A percentile compares a stretch with the other conserved stretches of the same genome.
Conservation (phyloP, 768 basidiomycete genomes). For the Coprinopsis cinerea region DNA sequence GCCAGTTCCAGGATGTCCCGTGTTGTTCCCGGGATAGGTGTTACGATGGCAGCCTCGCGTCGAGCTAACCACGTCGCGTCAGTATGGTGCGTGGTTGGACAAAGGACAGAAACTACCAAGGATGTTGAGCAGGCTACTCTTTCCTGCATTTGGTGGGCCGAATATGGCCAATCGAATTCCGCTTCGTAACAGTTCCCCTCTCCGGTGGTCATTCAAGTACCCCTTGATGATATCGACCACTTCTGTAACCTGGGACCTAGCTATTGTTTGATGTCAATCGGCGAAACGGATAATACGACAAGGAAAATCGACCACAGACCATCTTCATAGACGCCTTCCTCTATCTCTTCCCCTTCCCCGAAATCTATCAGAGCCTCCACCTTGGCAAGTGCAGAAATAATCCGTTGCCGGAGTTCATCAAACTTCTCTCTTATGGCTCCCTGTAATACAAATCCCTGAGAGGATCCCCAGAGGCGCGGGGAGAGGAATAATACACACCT, state of each 20-base stretch:
- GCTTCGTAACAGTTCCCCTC: slow-evolving; percentile 78
- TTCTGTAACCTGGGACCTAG: slow-evolving; percentile 40
- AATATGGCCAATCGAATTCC: slow-evolving; percentile 85
- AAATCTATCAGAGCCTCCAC: slow-evolving; percentile 92
- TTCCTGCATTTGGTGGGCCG: slow-evolving; percentile 92
- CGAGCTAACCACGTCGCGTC: slow-evolving; percentile 45
- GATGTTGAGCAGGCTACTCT: slow-evolving; percentile 83
- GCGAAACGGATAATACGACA: slow-evolving; percentile 1
- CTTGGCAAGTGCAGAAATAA: slow-evolving; percentile 69
- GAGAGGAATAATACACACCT: slow-evolving; percentile 39
- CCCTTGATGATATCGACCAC: slow-evolving; percentile 47
- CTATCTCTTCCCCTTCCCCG: slow-evolving; percentile 86
- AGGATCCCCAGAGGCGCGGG: neutral
- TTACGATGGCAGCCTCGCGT: slow-evolving; percentile 86
- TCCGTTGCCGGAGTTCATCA: slow-evolving; percentile 55
- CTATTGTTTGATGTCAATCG: slow-evolving; percentile 29
- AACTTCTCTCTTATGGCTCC: slow-evolving; percentile 57
- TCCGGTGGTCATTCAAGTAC: slow-evolving; percentile 63
- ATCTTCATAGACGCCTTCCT: slow-evolving; percentile 70
- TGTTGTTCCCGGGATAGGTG: slow-evolving; percentile 83
- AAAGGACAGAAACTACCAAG: slow-evolving; percentile 44
- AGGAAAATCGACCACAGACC: slow-evolving; percentile 33
- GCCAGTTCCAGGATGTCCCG: slow-evolving; percentile 82
- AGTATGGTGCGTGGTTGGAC: neutral
- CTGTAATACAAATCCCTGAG: slow-evolving; percentile 30